Conservation (phyloP, 2,329 filamentous ascomycete species). For the Aureobasidium mangrovei region DNA sequence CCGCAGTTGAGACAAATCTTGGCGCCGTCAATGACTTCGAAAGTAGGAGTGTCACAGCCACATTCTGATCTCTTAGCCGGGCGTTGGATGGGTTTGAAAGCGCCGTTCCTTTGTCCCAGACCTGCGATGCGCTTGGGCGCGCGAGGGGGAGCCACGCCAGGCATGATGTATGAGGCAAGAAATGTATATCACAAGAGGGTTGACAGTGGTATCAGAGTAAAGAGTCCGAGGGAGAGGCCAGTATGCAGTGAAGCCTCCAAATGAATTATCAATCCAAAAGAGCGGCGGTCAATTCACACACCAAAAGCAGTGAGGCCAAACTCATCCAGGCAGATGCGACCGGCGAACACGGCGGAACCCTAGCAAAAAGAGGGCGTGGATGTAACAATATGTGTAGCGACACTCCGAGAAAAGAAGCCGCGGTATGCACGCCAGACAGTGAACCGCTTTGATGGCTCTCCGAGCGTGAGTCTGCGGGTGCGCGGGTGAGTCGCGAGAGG, state of each 20-base stretch:
- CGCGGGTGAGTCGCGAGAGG: not conserved
- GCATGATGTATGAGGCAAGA: constrained; percentile 5
- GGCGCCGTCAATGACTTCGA: constrained; percentile 30
- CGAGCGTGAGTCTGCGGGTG: not conserved
- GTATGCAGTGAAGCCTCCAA: not conserved
- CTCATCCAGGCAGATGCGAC: too few species aligned
- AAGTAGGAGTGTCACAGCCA: constrained; percentile 23
- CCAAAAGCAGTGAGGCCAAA: too few species aligned
- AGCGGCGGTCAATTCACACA: not conserved
- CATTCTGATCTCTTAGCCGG: constrained; percentile 11
- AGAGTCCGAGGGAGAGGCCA: too few species aligned
- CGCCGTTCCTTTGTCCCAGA: not conserved
- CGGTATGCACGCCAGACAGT: too few species aligned
- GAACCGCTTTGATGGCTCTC: too few species aligned
- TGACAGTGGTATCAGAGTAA: not conserved
- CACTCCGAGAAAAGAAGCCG: too few species aligned
- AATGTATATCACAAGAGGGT: not conserved
- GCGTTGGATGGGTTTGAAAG: constrained; percentile 8
- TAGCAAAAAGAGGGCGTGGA: too few species aligned
- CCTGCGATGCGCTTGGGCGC: constrained; percentile 7
- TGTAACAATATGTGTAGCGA: too few species aligned
- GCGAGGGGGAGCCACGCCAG: constrained; percentile 9
- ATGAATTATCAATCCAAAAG: not conserved
- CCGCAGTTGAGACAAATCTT: constrained; percentile 73
- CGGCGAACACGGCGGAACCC: too few species aligned